Percentiles rank a stretch among this genome's conserved stretches.
Conservation (phyloP, 495 filamentous ascomycete species). For the Penicillium subrubescens region DNA sequence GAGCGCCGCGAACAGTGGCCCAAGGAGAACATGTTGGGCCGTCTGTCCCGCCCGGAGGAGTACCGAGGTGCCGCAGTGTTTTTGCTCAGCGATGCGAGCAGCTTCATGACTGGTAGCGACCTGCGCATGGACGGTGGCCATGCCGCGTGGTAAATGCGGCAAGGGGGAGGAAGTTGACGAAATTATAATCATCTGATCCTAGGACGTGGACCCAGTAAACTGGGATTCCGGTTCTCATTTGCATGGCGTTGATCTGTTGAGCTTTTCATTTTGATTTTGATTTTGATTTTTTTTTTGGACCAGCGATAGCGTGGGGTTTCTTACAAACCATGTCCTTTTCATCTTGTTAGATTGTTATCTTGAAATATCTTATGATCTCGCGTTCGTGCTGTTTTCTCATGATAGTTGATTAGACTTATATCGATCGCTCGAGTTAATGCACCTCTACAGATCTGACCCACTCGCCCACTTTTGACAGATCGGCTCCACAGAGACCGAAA, state of each 20-base stretch:
- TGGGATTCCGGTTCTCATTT: slow-evolving; percentile 11
- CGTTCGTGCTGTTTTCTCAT: neutral
- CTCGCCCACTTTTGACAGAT: slow-evolving; percentile 19
- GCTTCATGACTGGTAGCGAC: slow-evolving; percentile 84
- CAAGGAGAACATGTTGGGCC: slow-evolving; percentile 84
- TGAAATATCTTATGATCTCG: neutral
- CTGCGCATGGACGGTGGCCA: slow-evolving; percentile 83
- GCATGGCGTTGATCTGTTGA: slow-evolving; percentile 25
- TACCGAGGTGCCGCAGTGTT: slow-evolving; percentile 83
- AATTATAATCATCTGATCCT: neutral
- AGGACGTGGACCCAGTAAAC: neutral
- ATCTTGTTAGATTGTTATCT: neutral
- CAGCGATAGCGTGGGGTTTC: slow-evolving; percentile 13
- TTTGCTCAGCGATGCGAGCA: slow-evolving; percentile 81
- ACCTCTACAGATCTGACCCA: slow-evolving; percentile 23
- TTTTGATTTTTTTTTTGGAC: neutral
- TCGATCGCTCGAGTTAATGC: slow-evolving; percentile 26
- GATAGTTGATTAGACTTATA: slow-evolving; percentile 25
- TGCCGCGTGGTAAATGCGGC: slow-evolving; percentile 65
- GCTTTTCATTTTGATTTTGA: neutral
- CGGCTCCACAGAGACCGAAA: slow-evolving; percentile 14
- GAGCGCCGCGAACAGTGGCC: slow-evolving; percentile 79
- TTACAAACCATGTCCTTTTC: slow-evolving; percentile 1
- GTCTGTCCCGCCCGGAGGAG: slow-evolving; percentile 77
- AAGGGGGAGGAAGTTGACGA: neutral